A percentile compares a stretch with the other conserved stretches of the same genome.
Conservation (phyloP, 2,329 filamentous ascomycete species). For the Aspergillus puulaauensis region DNA sequence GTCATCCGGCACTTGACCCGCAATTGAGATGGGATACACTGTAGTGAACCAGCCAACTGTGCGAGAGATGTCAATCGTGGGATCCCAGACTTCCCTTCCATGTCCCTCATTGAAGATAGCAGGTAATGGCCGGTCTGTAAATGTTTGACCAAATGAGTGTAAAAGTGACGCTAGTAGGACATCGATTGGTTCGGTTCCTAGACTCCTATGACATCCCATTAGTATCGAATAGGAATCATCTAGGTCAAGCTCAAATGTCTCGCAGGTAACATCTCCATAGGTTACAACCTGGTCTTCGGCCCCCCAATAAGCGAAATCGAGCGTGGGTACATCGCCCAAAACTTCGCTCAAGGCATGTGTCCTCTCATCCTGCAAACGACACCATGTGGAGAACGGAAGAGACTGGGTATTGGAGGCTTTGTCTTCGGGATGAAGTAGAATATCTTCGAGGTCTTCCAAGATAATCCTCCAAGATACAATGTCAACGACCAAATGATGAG, state of each 20-base stretch:
- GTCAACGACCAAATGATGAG: conserved; percentile 40
- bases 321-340: conserved; percentile 24
- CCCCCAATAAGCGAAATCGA: conserved; percentile 38
- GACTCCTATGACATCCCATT: conserved; percentile 31
- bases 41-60: conserved; percentile 55
- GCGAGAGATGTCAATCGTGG: conserved; percentile 48
- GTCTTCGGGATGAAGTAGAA: conserved; percentile 31
- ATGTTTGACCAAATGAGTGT: conserved; percentile 46
- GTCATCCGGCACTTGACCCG: conserved; percentile 23
- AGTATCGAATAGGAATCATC: conserved; percentile 28
- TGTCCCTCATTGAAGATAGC: conserved; percentile 52
- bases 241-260: conserved; percentile 33
- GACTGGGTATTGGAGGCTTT: conserved; percentile 21
- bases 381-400: conserved; percentile 41
- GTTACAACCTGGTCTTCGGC: conserved; percentile 28
- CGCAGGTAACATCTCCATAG: conserved; percentile 37
- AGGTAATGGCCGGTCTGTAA: conserved; percentile 40
- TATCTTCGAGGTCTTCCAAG: conserved; percentile 39
- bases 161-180: conserved; percentile 39
- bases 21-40: conserved; percentile 45
- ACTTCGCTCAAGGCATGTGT: conserved; percentile 14
- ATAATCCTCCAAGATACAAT: conserved; percentile 44
- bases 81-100: conserved; percentile 48
- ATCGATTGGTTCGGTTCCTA: conserved; percentile 38
- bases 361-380: conserved; percentile 30